Evolutionary conservation across 768 basidiomycete genomes (phyloP), one percentile per base, ranked within the genome.

Genomic region (Auriscalpium microsporum): DNA sequence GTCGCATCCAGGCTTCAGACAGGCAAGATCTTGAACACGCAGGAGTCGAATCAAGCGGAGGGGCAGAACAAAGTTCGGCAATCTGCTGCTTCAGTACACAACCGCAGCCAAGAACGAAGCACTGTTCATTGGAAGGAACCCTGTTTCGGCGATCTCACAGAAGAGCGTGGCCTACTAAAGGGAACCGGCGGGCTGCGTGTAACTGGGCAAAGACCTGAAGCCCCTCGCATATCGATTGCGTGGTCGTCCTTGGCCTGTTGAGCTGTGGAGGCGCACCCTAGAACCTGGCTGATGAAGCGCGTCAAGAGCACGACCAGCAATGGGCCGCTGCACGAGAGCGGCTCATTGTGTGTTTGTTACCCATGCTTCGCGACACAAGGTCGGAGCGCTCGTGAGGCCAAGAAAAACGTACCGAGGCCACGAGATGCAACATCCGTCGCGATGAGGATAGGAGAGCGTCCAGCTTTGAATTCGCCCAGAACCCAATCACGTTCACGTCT

Each of bases 381-480:
- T 65, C 64, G 67, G 62, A 77, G 78, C 79, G 76, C 80, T 77
- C 76, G 73, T 59, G 54, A 65, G 67, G 70, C 69, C 64, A 77
- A 68, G 67, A 59, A 69, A 67, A 65, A 93, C 95, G 78, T 87
- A 98, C 96, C 96, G 69, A 99, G 84, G 82, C 95, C 95, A 84
- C 95, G 94, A 69, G 94, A 96, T 58, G 95, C 96, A 66, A 99
- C 95, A 71, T 97, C 96, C 64, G 96, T 98, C 74, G 96, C 96
- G 67, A 98, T 91, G 68, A 99, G 80, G 71, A 99, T 98, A 3
- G 95, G 95, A 35, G 90, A 94, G 61, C 94, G 88, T 65, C 96
- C 94, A 54, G 92, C 87, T 75, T 98, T 98, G 80, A 99, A 99
- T 75, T 99, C 96, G 70, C 86, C 78, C 42, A 99, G 78, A 50